A percentile compares a stretch with the other conserved stretches of the same genome.
Evolutionary conservation across 164 flowering plant species (phyloP).

Genomic region (Brasenia schreberi): DNA sequence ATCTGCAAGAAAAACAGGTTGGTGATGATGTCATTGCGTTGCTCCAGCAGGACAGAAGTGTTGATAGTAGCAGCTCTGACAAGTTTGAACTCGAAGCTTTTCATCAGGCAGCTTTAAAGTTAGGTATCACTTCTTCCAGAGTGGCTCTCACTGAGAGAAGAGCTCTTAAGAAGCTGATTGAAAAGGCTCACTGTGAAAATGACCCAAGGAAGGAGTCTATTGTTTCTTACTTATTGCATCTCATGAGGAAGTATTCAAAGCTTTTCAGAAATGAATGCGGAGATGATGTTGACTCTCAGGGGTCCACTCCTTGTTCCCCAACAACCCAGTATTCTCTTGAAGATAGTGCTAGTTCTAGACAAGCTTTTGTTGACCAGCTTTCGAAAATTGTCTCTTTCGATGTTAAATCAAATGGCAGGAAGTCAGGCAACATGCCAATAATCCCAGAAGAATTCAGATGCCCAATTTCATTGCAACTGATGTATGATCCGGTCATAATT

Average conservation of each 20-base stretch:
- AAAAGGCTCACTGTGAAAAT: slow-evolving; percentile 73
- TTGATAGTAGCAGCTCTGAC: slow-evolving; percentile 37
- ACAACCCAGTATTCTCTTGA: slow-evolving; percentile 56
- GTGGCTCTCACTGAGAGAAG: slow-evolving; percentile 92
- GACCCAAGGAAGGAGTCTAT: slow-evolving; percentile 96
- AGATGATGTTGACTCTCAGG: slow-evolving; percentile 98
- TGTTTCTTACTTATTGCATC: slow-evolving; percentile 84
- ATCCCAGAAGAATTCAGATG: slow-evolving; percentile 96
- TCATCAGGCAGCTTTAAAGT: slow-evolving; percentile 80
- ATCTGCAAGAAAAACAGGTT: slow-evolving; percentile 77
- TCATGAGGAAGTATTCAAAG: slow-evolving; percentile 96
- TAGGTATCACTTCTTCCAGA: slow-evolving; percentile 86
- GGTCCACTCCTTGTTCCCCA: slow-evolving; percentile 94
- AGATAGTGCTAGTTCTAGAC: slow-evolving; percentile 27
- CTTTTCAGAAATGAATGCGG: slow-evolving; percentile 69
- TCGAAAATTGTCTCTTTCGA: slow-evolving; percentile 73
- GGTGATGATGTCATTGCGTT: slow-evolving; percentile 85
- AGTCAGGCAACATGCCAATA: slow-evolving; percentile 51
- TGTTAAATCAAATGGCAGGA: slow-evolving; percentile 42
- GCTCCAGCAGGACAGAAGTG: slow-evolving; percentile 82
- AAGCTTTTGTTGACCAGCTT: slow-evolving; percentile 62
- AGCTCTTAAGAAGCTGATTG: slow-evolving; percentile 79
- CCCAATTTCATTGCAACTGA: slow-evolving; percentile 93
- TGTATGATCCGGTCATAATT: slow-evolving; percentile 94
- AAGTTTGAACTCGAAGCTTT: slow-evolving; percentile 74